phyloP scores from a whole-genome alignment of 495 filamentous ascomycete genomes.

The Schizothecium vesticola region DNA sequence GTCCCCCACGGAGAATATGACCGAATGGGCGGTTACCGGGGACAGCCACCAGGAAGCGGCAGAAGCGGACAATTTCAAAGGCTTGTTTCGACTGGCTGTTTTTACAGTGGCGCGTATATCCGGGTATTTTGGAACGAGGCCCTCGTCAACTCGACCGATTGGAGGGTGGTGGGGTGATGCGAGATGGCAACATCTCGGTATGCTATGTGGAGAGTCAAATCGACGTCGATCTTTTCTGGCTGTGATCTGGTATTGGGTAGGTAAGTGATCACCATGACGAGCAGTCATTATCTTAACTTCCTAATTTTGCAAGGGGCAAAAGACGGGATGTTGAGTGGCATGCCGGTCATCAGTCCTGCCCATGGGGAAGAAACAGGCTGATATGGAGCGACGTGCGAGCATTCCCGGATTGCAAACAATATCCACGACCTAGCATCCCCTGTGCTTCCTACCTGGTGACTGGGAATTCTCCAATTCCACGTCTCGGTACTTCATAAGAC shows the following conservation, averaged over 20 bases:
- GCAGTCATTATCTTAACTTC: not conserved
- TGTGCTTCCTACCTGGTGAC: not conserved
- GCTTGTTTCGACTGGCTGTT: not conserved
- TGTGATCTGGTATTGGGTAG: not conserved
- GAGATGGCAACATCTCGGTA: not conserved
- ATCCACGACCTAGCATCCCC: not conserved
- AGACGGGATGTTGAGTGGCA: not conserved
- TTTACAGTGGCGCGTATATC: not conserved
- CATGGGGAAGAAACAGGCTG: not conserved
- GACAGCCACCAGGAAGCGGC: not conserved
- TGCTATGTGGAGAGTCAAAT: not conserved
- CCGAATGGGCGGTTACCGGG: not conserved
- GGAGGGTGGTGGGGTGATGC: not conserved
- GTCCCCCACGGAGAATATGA: not conserved
- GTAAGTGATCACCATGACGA: not conserved
- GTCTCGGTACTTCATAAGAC: not conserved
- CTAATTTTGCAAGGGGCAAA: not conserved
- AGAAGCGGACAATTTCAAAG: not conserved
- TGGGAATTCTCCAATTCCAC: not conserved
- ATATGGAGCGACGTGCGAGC: not conserved
- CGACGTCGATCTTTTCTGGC: not conserved
- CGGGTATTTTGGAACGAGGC: not conserved
- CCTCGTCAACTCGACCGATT: not conserved
- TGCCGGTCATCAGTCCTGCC: not conserved
- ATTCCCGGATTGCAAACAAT: not conserved